Base-by-base conservation (phyloP, 352 stramenopile genomes). In the Pythium dissimile region DNA sequence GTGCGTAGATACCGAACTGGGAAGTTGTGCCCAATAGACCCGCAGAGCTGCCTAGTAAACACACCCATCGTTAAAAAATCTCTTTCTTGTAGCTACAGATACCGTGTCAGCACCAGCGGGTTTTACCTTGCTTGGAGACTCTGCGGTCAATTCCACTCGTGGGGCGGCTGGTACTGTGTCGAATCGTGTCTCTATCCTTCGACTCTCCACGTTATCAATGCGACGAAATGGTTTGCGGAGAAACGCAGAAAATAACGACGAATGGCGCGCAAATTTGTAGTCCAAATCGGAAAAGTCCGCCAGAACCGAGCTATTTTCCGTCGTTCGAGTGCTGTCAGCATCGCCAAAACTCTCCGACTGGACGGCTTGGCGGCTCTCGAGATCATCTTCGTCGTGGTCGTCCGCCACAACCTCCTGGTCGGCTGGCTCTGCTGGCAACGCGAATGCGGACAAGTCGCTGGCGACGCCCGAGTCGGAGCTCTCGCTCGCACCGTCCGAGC, bases 291-390 rank as follows among this genome's bases (percentile, higher is more conserved):
- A 72, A 27, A 81, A 55, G 21, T 91, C 81, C 9, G 81, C 73
- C 39, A 87, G 49, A 5, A 89, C 69, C 0, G 81, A 91, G 64
- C 79, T 88, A 52, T 86, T 86, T 54, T 89, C 77, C 1, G 81
- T 91, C 5, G 79, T 88, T 23, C 75, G 64, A 1, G 69, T 74
- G 54, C 81, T 91, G 63, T 91, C 77, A 2, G 72, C 81, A 41
- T 91, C 81, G 2, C 81, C 79, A 64, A 91, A 91, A 34, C 78
- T 89, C 59, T 91, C 81, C 0, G 81, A 91, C 45, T 85, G 73
- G 47, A 91, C 81, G 12, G 81, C 81, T 43, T 73, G 67, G 42
- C 86, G 81, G 44, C 79, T 89, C 43, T 88, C 78, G 12, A 77
- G 67, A 41, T 91, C 81, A 20, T 88, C 73, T 42, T 88, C 71